Conservation (phyloP, 1,284 basidiomycete species). For the Puccinia sorghi region DNA sequence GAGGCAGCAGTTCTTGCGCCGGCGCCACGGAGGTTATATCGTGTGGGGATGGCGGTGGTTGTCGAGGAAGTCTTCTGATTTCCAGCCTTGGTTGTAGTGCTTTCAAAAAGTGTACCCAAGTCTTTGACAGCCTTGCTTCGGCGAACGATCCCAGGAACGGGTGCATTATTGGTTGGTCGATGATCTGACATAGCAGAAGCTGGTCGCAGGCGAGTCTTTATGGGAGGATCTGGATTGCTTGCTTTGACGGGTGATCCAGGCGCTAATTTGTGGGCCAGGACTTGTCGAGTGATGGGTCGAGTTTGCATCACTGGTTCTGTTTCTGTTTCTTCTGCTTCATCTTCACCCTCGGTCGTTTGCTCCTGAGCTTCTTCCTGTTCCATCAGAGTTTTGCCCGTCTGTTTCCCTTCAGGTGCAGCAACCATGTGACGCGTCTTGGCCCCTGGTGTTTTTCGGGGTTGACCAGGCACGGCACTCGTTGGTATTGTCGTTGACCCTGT, state of each 20-base stretch:
- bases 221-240: background rate
- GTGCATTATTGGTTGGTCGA: background rate
- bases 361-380: conserved; percentile 23
- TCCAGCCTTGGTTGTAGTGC: conserved; percentile 4
- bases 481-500: conserved; percentile 68
- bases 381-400: conserved; percentile 62
- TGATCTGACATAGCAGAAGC: conserved; percentile 31
- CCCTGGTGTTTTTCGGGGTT: conserved; percentile 79
- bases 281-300: conserved; percentile 51
- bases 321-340: too few species aligned
- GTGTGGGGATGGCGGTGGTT: conserved; percentile 6
- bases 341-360: conserved; percentile 9
- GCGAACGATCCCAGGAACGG: conserved; percentile 12
- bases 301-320: conserved; percentile 55
- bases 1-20: conserved; percentile 21
- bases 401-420: conserved; percentile 57
- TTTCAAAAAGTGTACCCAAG: conserved; percentile 36
- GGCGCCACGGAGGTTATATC: conserved; percentile 28
- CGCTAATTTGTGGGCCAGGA: background rate
- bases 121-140: conserved; percentile 40
- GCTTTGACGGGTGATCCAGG: conserved; percentile 29
- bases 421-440: conserved; percentile 65
- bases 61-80: conserved; percentile 5
- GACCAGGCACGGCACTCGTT: conserved; percentile 72
- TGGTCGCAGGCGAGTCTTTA: conserved; percentile 18